phyloP scores from a whole-genome alignment of 2,329 filamentous ascomycete genomes.

The Magnaporthales sp. region DNA sequence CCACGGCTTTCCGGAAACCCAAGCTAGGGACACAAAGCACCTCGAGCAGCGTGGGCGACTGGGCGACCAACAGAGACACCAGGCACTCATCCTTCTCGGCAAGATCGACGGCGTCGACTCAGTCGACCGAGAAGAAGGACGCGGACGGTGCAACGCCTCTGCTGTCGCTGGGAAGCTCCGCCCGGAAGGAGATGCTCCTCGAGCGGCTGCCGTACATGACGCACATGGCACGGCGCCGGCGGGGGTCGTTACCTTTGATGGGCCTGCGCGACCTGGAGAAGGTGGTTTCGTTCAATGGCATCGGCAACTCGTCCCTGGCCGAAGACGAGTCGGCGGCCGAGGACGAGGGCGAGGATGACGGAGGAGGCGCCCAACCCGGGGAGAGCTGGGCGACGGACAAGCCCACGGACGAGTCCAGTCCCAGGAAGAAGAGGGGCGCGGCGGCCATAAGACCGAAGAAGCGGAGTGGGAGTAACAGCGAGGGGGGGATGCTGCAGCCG shows the following conservation, averaged over 20 bases:
- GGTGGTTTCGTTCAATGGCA: slow-evolving; percentile 58
- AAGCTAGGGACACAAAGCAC: slow-evolving; percentile 15
- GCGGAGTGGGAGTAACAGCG: slow-evolving; percentile 16
- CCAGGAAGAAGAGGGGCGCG: slow-evolving; percentile 32
- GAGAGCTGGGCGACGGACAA: slow-evolving; percentile 55
- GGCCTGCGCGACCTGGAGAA: slow-evolving; percentile 54
- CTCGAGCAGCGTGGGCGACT: slow-evolving; percentile 11
- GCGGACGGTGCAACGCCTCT: slow-evolving; percentile 20
- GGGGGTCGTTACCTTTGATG: slow-evolving; percentile 23
- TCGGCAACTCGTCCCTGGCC: slow-evolving; percentile 27
- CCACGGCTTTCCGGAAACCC: slow-evolving; percentile 38
- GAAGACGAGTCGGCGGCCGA: slow-evolving; percentile 33
- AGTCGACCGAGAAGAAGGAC: slow-evolving; percentile 4
- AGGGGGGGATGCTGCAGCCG: slow-evolving; percentile 17
- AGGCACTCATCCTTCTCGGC: slow-evolving; percentile 9
- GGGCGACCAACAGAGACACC: slow-evolving; percentile 8
- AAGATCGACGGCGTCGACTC: slow-evolving; percentile 14
- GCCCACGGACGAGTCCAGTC: slow-evolving; percentile 44
- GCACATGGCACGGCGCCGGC: slow-evolving; percentile 45
- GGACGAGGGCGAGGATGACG: slow-evolving; percentile 31
- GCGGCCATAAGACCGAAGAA: slow-evolving; percentile 5
- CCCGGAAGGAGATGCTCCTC: slow-evolving; percentile 66
- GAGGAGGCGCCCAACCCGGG: slow-evolving; percentile 12
- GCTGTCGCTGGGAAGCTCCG: slow-evolving; percentile 54
- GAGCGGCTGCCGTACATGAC: slow-evolving; percentile 83